These are phyloP conservation scores for Caloboletus inedulis DNA, from an alignment of 1,284 basidiomycete species.

Conservation along the genomic window DNA sequence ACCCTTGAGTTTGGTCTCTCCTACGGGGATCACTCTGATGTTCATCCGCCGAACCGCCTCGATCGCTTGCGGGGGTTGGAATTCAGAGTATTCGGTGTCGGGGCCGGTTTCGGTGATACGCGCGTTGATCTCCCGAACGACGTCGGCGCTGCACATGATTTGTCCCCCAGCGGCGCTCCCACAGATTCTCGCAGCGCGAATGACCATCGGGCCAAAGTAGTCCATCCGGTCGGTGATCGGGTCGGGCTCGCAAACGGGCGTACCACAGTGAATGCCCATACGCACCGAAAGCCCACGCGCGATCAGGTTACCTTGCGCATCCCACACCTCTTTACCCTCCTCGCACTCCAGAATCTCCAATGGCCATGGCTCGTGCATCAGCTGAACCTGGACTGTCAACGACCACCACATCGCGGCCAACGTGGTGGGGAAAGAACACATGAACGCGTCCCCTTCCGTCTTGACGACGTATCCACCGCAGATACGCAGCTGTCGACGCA, in stretches of 20 bases:
- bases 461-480: constrained; percentile 99
- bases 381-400: constrained; percentile 82
- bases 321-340: constrained; percentile 83
- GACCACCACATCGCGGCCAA: constrained; percentile 91
- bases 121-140: constrained; percentile 80
- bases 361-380: constrained; percentile 91
- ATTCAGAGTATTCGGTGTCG: constrained; percentile 54
- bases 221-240: constrained; percentile 97
- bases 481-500: constrained; percentile 83
- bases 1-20: constrained; percentile 92
- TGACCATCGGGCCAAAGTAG: constrained; percentile 93
- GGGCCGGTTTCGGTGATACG: constrained; percentile 53
- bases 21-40: constrained; percentile 73
- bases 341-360: constrained; percentile 91
- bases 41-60: constrained; percentile 76
- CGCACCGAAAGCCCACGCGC: constrained; percentile 91
- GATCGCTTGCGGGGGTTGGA: constrained; percentile 56
- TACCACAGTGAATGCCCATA: constrained; percentile 97
- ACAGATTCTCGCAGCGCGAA: constrained; percentile 85
- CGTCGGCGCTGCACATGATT: constrained; percentile 90
- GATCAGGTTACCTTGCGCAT: constrained; percentile 68
- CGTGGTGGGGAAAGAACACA: constrained; percentile 94
- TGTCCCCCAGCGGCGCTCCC: constrained; percentile 89
- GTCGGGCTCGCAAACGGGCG: constrained; percentile 90
- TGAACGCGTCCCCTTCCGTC: constrained; percentile 99